Evolutionary conservation across 257 asterid genomes (phyloP), one percentile per base, ranked within the genome.

Genomic region (Jasminum sambac): DNA sequence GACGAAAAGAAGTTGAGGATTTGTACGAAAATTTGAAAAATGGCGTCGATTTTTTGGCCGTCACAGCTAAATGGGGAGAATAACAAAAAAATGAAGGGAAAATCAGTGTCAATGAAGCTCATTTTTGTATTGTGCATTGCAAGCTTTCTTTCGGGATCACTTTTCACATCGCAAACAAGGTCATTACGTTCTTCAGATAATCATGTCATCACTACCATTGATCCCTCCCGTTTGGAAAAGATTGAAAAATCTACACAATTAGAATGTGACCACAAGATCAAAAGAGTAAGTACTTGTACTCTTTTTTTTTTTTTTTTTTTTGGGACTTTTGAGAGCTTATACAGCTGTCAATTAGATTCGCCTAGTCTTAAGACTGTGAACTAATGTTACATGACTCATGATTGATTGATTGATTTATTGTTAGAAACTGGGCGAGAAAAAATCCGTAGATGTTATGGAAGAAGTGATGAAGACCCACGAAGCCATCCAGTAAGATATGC

Each of bases 141-240:
- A 2, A 82, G 95, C 81, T 89, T 89, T 82, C 76, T 84, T 12
- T 88, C 82, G 34, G 96, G 96, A 39, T 79, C 88, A 21, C 80
- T 89, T 36, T 76, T 89, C 30, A 78, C 80, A 2, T 75, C 83
- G 26, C 84, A 79, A 50, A 74, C 68, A 5, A 70, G 77, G 80
- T 72, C 79, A 14, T 71, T 62, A 26, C 81, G 67, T 25, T 67
- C 81, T 16, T 64, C 69, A 12, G 79, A 64, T 41, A 23, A 39
- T 39, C 43, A 42, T 5, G 74, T 39, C 30, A 36, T 67, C 3
- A 69, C 41, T 19, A 76, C 74, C 17, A 69, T 57, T 5, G 64
- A 76, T 17, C 73, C 76, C 16, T 30, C 23, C 17, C 79, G 66
- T 55, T 68, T 52, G 61, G 78, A 60, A 24, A 71, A 84, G 59